These are phyloP conservation scores for Leccinum subspadiceum DNA, from an alignment of 1,284 basidiomycete genomes.

Conservation along the genomic window DNA sequence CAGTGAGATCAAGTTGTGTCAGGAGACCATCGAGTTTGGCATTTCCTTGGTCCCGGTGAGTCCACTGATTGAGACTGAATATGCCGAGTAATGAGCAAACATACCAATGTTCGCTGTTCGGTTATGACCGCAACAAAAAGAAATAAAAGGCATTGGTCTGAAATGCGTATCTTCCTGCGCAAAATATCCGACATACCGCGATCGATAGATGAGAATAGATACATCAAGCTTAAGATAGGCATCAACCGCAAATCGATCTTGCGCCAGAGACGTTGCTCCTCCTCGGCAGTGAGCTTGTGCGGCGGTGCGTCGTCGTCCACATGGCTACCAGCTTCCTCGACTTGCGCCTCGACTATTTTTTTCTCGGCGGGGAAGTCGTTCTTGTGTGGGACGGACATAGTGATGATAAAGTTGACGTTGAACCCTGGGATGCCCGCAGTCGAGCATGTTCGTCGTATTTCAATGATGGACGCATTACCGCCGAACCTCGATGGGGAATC, in stretches of 20 bases:
- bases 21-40: constrained; percentile 61
- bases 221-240: constrained; percentile 65
- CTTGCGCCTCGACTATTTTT: neutral
- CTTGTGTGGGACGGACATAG: neutral
- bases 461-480: neutral
- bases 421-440: neutral
- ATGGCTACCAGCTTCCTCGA: neutral
- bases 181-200: constrained; percentile 41
- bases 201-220: constrained; percentile 58
- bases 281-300: constrained; percentile 29
- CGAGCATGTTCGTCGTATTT: neutral
- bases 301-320: constrained; percentile 3
- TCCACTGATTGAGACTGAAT: neutral
- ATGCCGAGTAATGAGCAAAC: constrained; percentile 1
- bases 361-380: neutral
- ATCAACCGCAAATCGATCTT: constrained; percentile 64
- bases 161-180: neutral
- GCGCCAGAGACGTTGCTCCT: constrained; percentile 58
- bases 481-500: neutral
- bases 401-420: neutral
- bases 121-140: neutral
- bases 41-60: constrained; percentile 45
- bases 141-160: neutral
- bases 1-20: constrained; percentile 51
- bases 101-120: constrained; percentile 56